phyloP scores from a whole-genome alignment of 192 early-diverging fungal genomes.

The Backusella westeae region DNA sequence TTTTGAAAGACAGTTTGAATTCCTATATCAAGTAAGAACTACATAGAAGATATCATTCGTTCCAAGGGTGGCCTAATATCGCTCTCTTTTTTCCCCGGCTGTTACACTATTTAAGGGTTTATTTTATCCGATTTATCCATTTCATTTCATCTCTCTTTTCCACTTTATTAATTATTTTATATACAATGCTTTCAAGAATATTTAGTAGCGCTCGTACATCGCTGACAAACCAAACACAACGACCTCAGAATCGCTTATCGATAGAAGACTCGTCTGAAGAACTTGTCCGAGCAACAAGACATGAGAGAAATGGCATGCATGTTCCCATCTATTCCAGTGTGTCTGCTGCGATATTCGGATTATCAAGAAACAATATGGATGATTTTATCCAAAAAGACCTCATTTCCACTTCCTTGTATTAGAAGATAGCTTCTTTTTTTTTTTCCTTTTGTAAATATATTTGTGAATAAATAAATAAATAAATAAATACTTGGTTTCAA shows the following conservation, averaged over 20 bases:
- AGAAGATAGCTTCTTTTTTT: background rate
- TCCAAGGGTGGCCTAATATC: background rate
- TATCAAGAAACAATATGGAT: slow-evolving; percentile 13
- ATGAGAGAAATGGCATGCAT: background rate
- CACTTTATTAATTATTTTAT: background rate
- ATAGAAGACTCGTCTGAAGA: slow-evolving; percentile 14
- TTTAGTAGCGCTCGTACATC: background rate
- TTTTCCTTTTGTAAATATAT: background rate
- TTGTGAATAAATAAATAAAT: background rate
- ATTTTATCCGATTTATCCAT: background rate
- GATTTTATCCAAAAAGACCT: slow-evolving; percentile 28
- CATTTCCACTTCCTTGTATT: slow-evolving; percentile 8
- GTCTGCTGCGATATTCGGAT: background rate
- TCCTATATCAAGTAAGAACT: background rate
- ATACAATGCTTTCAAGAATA: slow-evolving; percentile 4
- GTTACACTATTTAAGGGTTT: background rate
- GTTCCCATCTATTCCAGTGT: background rate
- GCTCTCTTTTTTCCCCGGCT: background rate
- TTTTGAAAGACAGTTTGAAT: background rate
- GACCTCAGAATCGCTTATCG: background rate
- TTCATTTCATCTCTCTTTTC: background rate
- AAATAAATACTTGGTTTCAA: no score
- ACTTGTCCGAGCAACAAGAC: background rate
- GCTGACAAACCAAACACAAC: background rate
- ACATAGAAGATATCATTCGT: background rate